Evolutionary conservation across 352 stramenopile species (phyloP).

Genomic region (Globisporangium ultimum): DNA sequence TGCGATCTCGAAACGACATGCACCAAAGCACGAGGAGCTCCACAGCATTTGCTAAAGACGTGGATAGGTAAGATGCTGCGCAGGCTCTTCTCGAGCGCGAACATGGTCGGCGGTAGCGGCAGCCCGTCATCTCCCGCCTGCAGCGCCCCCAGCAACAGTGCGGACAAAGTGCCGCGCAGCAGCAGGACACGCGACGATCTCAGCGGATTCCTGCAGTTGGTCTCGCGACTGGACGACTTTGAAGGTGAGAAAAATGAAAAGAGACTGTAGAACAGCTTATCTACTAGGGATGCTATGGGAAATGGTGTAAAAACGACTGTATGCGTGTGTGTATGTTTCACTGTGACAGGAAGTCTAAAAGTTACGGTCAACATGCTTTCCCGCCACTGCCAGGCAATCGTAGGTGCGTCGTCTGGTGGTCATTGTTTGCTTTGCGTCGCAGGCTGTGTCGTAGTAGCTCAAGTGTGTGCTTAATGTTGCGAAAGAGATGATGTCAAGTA

Average conservation of each 20-base stretch:
- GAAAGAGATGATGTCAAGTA: conserved; percentile 30
- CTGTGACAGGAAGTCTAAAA: conserved; percentile 27
- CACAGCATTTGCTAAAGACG: too few relatives aligned
- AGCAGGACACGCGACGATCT: conserved; percentile 5
- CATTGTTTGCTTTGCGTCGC: neutral
- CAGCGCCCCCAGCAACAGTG: neutral
- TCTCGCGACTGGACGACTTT: conserved; percentile 32
- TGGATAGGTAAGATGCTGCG: conserved; percentile 31
- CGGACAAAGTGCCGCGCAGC: neutral
- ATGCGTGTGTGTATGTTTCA: neutral
- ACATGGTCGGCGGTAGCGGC: neutral
- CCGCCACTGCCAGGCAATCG: conserved; percentile 53
- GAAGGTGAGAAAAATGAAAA: conserved; percentile 23
- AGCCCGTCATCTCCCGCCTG: neutral
- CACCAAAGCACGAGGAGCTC: too few relatives aligned
- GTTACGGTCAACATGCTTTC: conserved; percentile 40
- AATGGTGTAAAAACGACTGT: neutral
- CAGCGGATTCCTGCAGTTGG: conserved; percentile 24
- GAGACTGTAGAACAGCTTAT: too few relatives aligned
- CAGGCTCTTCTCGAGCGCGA: conserved; percentile 41
- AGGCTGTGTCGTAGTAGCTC: too few relatives aligned
- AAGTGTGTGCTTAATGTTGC: neutral
- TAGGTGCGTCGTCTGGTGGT: conserved; percentile 21
- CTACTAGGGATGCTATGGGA: neutral
- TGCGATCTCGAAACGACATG: too few relatives aligned